Evolutionary conservation across 768 basidiomycete genomes (phyloP).

Genomic region (Pluteus cervinus): DNA sequence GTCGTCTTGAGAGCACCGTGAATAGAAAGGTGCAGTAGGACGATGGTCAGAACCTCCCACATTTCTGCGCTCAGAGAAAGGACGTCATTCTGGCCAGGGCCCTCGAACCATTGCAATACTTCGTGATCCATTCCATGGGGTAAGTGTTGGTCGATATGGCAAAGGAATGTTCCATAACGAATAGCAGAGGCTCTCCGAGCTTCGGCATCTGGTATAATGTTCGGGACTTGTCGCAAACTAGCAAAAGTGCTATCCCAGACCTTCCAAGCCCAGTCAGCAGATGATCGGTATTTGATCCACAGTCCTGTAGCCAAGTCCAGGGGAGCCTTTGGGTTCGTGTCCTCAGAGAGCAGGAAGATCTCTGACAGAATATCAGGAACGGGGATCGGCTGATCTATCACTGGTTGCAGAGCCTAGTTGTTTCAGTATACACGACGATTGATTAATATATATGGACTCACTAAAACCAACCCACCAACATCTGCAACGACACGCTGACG

Average conservation of each 20-base stretch:
- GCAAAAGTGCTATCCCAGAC: slow-evolving; percentile 82
- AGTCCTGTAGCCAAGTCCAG: slow-evolving; percentile 68
- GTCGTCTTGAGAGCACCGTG: slow-evolving; percentile 67
- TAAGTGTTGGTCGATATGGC: slow-evolving; percentile 73
- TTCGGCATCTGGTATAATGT: slow-evolving; percentile 41
- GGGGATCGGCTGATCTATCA: slow-evolving; percentile 28
- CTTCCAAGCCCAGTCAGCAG: slow-evolving; percentile 72
- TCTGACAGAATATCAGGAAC: slow-evolving; percentile 53
- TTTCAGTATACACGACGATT: background rate
- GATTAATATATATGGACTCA: background rate
- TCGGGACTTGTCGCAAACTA: slow-evolving; percentile 63
- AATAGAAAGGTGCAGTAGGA: slow-evolving; percentile 58
- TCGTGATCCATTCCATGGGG: slow-evolving; percentile 65
- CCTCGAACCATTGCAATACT: slow-evolving; percentile 67
- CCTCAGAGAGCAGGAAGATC: slow-evolving; percentile 58
- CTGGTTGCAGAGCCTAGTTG: slow-evolving; percentile 41
- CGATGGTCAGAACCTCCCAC: slow-evolving; percentile 61
- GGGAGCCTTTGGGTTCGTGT: slow-evolving; percentile 53
- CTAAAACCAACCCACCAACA: slow-evolving; percentile 38
- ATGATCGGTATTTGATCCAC: slow-evolving; percentile 78
- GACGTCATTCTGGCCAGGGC: slow-evolving; percentile 60
- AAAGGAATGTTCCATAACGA: slow-evolving; percentile 65
- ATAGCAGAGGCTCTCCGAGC: slow-evolving; percentile 49
- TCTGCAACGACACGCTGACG: slow-evolving; percentile 59
- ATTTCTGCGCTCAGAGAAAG: slow-evolving; percentile 50